A percentile compares a stretch with the other conserved stretches of the same genome.
Evolutionary conservation across 441 rosid species (phyloP).

Genomic region (Gossypium trilobum): DNA sequence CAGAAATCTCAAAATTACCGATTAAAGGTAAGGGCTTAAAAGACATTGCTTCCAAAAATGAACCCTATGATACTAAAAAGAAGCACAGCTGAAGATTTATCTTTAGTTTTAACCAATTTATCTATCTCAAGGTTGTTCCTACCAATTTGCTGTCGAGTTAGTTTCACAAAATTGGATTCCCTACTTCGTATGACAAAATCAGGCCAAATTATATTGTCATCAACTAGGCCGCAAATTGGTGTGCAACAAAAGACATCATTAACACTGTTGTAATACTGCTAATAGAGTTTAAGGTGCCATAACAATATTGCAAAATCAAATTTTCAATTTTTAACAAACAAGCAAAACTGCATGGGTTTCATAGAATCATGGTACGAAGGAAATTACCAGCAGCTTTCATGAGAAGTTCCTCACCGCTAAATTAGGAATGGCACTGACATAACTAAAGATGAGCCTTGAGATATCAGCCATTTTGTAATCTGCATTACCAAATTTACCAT

Average conservation of each 20-base stretch:
- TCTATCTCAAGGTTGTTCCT: not conserved
- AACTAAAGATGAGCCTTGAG: conserved; percentile 49
- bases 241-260: not conserved
- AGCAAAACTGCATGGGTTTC: conserved; percentile 22
- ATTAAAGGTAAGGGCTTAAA: not conserved
- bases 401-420: conserved; percentile 70
- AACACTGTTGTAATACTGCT: not conserved
- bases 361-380: conserved; percentile 24
- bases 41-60: not conserved
- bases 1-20: not conserved
- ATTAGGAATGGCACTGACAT: conserved; percentile 48
- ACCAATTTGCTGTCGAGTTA: not conserved
- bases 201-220: not conserved
- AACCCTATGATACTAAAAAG: not conserved
- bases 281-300: not conserved
- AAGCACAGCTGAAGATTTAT: not conserved
- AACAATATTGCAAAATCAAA: not conserved
- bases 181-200: not conserved
- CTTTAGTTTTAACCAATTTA: conserved; percentile 1
- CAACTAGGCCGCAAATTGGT: not conserved
- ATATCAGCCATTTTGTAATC: conserved; percentile 35
- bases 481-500: conserved; percentile 29
- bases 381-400: conserved; percentile 35
- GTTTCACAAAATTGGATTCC: not conserved
- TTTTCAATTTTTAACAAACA: not conserved